Evolutionary conservation across 2,329 filamentous ascomycete genomes (phyloP).

Genomic region (Podosphaera fusca): DNA sequence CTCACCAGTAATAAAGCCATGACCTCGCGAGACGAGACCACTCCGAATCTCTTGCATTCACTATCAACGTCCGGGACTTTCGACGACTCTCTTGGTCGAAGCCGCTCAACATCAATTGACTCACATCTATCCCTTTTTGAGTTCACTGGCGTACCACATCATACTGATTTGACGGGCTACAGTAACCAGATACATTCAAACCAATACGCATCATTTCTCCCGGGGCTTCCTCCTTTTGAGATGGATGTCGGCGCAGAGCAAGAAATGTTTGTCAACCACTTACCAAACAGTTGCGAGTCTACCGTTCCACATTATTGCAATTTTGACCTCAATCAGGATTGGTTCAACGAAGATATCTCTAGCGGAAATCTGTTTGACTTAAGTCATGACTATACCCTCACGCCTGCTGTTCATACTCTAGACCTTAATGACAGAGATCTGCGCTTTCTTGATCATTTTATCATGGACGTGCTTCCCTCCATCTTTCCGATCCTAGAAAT

Average conservation of each 20-base stretch:
- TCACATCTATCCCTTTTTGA: constrained; percentile 57
- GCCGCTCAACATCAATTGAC: constrained; percentile 55
- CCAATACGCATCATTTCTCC: constrained; percentile 21
- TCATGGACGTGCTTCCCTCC: constrained; percentile 64
- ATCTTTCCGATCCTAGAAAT: constrained; percentile 84
- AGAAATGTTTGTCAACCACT: constrained; percentile 80
- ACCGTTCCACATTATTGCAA: constrained; percentile 68
- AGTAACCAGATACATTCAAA: constrained; percentile 33
- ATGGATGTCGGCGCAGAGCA: constrained; percentile 90
- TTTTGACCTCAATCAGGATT: constrained; percentile 43
- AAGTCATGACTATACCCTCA: constrained; percentile 31
- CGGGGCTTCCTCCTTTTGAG: constrained; percentile 60
- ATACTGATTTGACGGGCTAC: constrained; percentile 28
- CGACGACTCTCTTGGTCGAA: constrained; percentile 50
- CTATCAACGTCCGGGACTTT: constrained; percentile 60
- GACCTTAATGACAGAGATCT: constrained; percentile 76
- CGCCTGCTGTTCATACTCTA: constrained; percentile 40
- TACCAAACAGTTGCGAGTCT: constrained; percentile 66
- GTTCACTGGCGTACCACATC: constrained; percentile 37
- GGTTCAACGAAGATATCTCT: constrained; percentile 34
- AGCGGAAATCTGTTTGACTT: constrained; percentile 73
- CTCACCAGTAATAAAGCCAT: constrained; percentile 25
- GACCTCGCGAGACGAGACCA: constrained; percentile 31
- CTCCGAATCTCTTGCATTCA: constrained; percentile 60
- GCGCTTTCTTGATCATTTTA: constrained; percentile 70